Evolutionary conservation across 2,329 filamentous ascomycete genomes (phyloP), one percentile per base, ranked within the genome.

Genomic region (Trichoderma lentiforme): DNA sequence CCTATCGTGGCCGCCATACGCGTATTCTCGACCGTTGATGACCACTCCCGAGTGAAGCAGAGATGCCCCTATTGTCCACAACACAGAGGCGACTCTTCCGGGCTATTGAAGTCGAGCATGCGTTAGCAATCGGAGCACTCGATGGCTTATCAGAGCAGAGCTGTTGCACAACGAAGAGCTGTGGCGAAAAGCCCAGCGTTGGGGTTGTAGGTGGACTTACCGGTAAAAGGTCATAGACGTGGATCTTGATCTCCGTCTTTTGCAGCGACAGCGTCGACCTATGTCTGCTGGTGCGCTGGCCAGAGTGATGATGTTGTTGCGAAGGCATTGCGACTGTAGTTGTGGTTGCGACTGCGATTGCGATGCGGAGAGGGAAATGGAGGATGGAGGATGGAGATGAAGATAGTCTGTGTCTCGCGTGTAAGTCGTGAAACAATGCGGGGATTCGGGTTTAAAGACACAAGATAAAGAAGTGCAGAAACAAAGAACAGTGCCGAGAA

Each of bases 11-110:
- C 93, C 93, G 57, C 93, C 93, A 77, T 93, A 97, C 26, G 93
- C 93, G 79, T 96, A 97, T 84, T 97, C 93, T 74, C 86, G 88
- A 75, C 91, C 89, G 79, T 91, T 91, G 81, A 96, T 93, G 53
- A 94, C 92, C 69, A 97, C 91, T 67, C 93, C 93, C 0, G 93
- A 93, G 80, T 97, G 93, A 6, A 96, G 87, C 39, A 97, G 89
- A 6, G 91, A 93, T 60, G 91, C 88, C 72, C 93, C 93, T 70
- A 95, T 80, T 24, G 90, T 87, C 93, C 93, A 97, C 34, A 97
- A 86, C 14, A 93, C 76, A 0, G 91, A 90, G n/a, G 93, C 91
- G 51, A 96, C 81, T 76, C 90, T 89, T 64, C 93, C 92, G 53
- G 92, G 92, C 88, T 94, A 73, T 74, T 69, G 67, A 72, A 69